These are phyloP conservation scores for Salix purpurea DNA, from an alignment of 345 rosid genomes.

Conservation along the genomic window DNA sequence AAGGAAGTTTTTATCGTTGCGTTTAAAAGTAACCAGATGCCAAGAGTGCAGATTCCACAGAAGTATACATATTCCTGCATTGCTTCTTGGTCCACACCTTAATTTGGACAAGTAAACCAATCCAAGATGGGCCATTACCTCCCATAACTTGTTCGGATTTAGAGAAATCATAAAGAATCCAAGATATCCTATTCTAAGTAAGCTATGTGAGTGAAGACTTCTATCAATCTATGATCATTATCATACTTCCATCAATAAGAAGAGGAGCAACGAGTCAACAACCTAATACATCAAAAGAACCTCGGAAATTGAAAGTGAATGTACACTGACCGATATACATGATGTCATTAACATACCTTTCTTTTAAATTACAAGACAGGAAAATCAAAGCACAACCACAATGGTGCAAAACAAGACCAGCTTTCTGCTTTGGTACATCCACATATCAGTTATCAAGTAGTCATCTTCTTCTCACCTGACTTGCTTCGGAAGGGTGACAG, in stretches of 20 bases:
- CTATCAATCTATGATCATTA: background rate
- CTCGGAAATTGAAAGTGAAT: background rate
- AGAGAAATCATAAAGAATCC: background rate
- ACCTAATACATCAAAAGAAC: background rate
- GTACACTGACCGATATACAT: slow-evolving; percentile 16
- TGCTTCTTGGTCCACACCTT: background rate
- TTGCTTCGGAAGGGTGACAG: slow-evolving; percentile 82
- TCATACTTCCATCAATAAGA: background rate
- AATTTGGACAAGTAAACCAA: background rate
- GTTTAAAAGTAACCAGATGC: background rate
- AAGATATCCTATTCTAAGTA: background rate
- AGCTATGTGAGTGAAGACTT: background rate
- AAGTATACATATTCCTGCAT: background rate
- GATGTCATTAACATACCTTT: background rate
- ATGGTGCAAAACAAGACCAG: slow-evolving; percentile 6
- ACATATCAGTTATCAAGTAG: slow-evolving; percentile 19
- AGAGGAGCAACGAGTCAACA: background rate
- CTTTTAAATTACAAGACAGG: slow-evolving; percentile 2
- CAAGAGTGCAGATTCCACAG: background rate
- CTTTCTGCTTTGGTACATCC: slow-evolving; percentile 12
- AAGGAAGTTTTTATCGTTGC: background rate
- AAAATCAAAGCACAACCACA: slow-evolving; percentile 11
- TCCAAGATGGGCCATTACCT: background rate
- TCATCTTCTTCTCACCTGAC: slow-evolving; percentile 52
- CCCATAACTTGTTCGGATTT: background rate